Evolutionary conservation across 179 eudicot genomes (phyloP).

Genomic region (Camellia oleifera): DNA sequence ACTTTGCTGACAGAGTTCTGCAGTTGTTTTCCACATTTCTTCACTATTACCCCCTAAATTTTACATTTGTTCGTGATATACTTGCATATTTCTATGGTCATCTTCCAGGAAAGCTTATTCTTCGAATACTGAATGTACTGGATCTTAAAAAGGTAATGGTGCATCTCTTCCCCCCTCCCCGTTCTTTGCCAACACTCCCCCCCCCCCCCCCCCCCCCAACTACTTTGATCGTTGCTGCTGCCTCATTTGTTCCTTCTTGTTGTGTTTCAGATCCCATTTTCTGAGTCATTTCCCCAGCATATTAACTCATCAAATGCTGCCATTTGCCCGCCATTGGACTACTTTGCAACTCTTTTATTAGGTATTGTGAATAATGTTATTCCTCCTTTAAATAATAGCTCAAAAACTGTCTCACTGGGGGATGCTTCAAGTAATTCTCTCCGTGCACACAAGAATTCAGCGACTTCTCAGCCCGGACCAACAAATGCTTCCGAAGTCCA

Average conservation of each 20-base stretch:
- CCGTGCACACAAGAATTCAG: conserved; percentile 52
- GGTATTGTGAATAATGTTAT: conserved; percentile 83
- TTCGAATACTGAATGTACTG: conserved; percentile 73
- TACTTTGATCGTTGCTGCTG: conserved; percentile 4
- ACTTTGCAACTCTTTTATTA: conserved; percentile 76
- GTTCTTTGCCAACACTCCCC: background rate
- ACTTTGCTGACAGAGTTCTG: conserved; percentile 86
- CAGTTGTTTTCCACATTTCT: conserved; percentile 62
- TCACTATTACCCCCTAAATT: conserved; percentile 79
- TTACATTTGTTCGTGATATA: conserved; percentile 98
- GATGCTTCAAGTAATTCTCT: conserved; percentile 46
- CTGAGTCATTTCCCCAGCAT: conserved; percentile 87
- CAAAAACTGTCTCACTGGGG: conserved; percentile 52
- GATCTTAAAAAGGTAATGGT: conserved; percentile 70
- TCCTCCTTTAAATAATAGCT: conserved; percentile 66
- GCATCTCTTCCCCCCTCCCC: background rate
- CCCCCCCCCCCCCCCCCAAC: background rate
- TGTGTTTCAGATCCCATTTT: conserved; percentile 76
- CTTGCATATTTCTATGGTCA: conserved; percentile 94
- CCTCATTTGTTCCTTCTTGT: conserved; percentile 18
- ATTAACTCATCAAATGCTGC: conserved; percentile 67
- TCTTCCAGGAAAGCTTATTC: conserved; percentile 85
- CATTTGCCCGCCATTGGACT: conserved; percentile 81
- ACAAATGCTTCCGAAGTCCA: conserved; percentile 61
- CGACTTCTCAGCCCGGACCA: conserved; percentile 54